A percentile compares a stretch with the other conserved stretches of the same genome.
phyloP scores from a whole-genome alignment of 2,329 filamentous ascomycete genomes.

The Clonostachys sp. region DNA sequence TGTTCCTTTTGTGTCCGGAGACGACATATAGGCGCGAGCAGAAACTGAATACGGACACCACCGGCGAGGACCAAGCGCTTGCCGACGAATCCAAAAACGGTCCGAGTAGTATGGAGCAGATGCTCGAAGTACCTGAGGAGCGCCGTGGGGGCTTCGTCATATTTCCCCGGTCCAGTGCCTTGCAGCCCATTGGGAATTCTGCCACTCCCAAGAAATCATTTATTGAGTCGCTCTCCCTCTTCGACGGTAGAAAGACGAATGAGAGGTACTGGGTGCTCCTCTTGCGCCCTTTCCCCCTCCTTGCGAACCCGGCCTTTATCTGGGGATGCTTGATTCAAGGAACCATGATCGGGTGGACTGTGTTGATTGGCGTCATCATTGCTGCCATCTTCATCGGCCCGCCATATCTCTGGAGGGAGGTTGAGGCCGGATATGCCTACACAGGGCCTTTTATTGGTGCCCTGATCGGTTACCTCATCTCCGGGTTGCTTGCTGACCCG shows the following conservation, averaged over 20 bases:
- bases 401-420: slow-evolving; percentile 77
- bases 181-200: slow-evolving; percentile 25
- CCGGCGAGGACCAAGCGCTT: slow-evolving; percentile 23
- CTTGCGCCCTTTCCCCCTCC: slow-evolving; percentile 75
- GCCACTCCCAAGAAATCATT: slow-evolving; percentile 52
- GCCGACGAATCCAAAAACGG: not conserved
- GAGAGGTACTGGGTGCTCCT: slow-evolving; percentile 64
- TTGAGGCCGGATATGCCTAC: slow-evolving; percentile 82
- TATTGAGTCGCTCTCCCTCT: slow-evolving; percentile 57
- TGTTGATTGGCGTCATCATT: slow-evolving; percentile 82
- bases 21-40: slow-evolving; percentile 69
- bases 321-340: slow-evolving; percentile 81
- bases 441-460: slow-evolving; percentile 82
- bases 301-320: slow-evolving; percentile 79
- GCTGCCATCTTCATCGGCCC: slow-evolving; percentile 78
- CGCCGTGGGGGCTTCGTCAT: slow-evolving; percentile 15
- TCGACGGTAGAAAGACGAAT: slow-evolving; percentile 78
- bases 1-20: slow-evolving; percentile 81
- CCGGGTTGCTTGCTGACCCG: slow-evolving; percentile 70
- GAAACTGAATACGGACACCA: slow-evolving; percentile 65
- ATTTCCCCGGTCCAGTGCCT: slow-evolving; percentile 21
- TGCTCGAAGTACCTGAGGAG: not conserved
- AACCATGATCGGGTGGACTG: slow-evolving; percentile 90
- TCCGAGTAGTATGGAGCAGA: slow-evolving; percentile 2
- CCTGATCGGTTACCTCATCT: slow-evolving; percentile 69